Base-by-base conservation (phyloP, 305 asterid species). In the Fraxinus platypoda region DNA sequence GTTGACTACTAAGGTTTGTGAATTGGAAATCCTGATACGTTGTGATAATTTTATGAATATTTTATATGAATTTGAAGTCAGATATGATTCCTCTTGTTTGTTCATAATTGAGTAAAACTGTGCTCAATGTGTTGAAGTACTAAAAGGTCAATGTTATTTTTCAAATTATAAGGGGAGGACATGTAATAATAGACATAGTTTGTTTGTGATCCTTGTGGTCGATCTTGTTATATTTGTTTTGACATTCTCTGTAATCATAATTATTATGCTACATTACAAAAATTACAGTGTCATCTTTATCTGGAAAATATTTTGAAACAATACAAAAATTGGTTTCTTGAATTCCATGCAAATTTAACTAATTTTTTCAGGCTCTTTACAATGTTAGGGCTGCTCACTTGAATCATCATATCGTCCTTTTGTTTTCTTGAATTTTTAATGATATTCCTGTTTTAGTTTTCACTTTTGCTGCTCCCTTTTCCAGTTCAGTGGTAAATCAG, bases 401-500 rank as follows among this genome's bases (percentile, higher is more conserved):
- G 7, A 15, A 52, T 52, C 9, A 59, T n/a, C 11, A 19, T 9
- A 3, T 19, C 28, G 70, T 59, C 28, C 21, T 49, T 59, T 2
- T 3, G 4, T 19, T 21, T 59, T 59, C 70, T 59, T 59, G 30
- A 6, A 59, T 19, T 23, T 59, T 7, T 0, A 3, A 21, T 23
- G 3, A 23, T 59, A 23, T 57, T 23, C 37, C 7, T 78, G 57
- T 74, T 26, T 33, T 7, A 68, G 3, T 43, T 70, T 78, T 73
- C 43, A 7, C 74, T 4, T 54, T 71, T 30, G 17, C 68, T 75
- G 35, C 77, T 11, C 75, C 1, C 62, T 52, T 74, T 72, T 89
- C 80, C 93, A 94, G 97, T 91, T 94, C 86, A 91, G 94, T 64
- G 98, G 94, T 26, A 93, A 92, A 88, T 82, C 93, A 59, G 78